phyloP scores from a whole-genome alignment of 352 stramenopile genomes.

The Elongisporangium undulatum region DNA sequence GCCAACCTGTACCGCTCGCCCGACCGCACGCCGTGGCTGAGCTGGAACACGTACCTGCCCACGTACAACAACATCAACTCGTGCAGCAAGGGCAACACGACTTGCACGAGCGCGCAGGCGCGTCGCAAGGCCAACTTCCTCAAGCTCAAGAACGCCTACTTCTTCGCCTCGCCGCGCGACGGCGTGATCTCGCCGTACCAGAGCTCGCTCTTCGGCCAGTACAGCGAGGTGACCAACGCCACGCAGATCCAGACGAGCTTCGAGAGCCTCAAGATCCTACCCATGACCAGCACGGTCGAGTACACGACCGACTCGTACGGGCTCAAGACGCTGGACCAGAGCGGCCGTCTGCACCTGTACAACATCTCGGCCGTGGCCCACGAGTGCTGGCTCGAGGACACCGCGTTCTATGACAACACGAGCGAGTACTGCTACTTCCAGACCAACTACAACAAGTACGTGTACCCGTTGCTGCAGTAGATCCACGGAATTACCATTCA shows the following conservation, averaged over 20 bases:
- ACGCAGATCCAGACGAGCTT: constrained; percentile 15
- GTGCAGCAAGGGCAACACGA: constrained; percentile 7
- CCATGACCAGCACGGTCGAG: constrained; percentile 7
- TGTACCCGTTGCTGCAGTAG: constrained; percentile 6
- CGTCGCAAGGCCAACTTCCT: constrained; percentile 39
- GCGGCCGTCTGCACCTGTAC: constrained; percentile 7
- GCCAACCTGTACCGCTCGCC: constrained; percentile 28
- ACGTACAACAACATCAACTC: constrained; percentile 28
- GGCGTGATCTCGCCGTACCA: constrained; percentile 38
- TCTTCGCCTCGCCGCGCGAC: constrained; percentile 36
- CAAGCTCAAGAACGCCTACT: constrained; percentile 34
- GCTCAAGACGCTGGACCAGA: constrained; percentile 9
- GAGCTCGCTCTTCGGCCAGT: constrained; percentile 30
- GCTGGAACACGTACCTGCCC: constrained; percentile 29
- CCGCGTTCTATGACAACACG: constrained; percentile 1
- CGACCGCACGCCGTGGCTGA: constrained; percentile 17
- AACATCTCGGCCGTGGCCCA: constrained; percentile 6
- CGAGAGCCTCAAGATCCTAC: constrained; percentile 3
- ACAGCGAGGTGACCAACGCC: constrained; percentile 26
- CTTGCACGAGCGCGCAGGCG: constrained; percentile 11
- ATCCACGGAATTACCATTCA: background rate
- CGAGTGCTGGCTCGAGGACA: constrained; percentile 7
- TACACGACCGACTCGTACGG: constrained; percentile 14
- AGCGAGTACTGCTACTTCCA: constrained; percentile 3
- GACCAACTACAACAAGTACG: constrained; percentile 5